Evolutionary conservation across 805 yeast species (phyloP), one percentile per base, ranked within the genome.

Genomic region (Saccharomycopsis selenospora): DNA sequence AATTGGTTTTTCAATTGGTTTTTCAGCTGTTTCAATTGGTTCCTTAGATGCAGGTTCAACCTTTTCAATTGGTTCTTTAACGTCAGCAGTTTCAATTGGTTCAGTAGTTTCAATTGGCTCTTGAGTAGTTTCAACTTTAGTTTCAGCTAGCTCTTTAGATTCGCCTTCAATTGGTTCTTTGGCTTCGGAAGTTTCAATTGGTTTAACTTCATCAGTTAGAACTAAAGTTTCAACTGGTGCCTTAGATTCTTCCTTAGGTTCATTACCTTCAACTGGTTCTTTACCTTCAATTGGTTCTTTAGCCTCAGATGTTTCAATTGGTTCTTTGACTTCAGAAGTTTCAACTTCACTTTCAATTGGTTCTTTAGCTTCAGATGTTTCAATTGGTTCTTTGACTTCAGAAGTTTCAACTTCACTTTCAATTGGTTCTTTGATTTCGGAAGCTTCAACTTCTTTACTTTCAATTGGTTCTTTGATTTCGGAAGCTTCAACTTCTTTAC

Each of bases 31-130:
- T 14, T 27, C 23, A 44, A 29, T n/a, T 27, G 44, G 27, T 11
- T 14, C 44, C n/a, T 42, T 36, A 24, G 20, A 13, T 14, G n/a
- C 27, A 11, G n/a, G 24, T 27, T 26, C 44, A 24, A 14, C 13
- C 4, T 17, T 18, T 11, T 30, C 22, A 18, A 24, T 13, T 11
- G 40, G 3, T 17, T 44, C 26, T 13, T 23, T 14, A 22, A 27
- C 47, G 6, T 24, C 47, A 20, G 23, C 22, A 13, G 29, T 40
- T n/a, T 36, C 46, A 24, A 25, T 43, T 6, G 43, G 42, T 18
- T 45, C 43, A 18, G 20, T 38, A 23, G 24, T 27, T 46, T 30
- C 30, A 10, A 24, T 30, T 4, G 36, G 38, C 22, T 45, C 38
- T 1, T 23, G 22, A 14, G 20, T 36, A 10, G 22, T 23, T 36